phyloP scores from a whole-genome alignment of 1,284 basidiomycete species.

The Chalciporus sp. region DNA sequence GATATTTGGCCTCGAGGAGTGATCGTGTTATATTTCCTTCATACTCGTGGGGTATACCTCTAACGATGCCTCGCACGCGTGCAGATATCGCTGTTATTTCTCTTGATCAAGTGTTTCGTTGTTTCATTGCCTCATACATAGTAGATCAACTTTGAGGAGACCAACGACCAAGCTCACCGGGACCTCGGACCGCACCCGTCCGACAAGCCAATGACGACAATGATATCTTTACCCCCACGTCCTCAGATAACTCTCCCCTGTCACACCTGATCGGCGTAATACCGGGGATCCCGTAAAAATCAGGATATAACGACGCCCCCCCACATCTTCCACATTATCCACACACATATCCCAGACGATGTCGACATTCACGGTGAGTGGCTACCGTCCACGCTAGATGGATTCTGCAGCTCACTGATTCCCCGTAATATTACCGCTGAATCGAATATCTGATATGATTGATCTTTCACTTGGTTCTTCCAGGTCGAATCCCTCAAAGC shows the following conservation, averaged over 20 bases:
- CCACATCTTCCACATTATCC: background rate
- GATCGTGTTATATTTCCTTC: background rate
- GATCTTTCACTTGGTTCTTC: too few relatives aligned
- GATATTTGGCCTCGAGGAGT: slow-evolving; percentile 66
- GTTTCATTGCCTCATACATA: too few relatives aligned
- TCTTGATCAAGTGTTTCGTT: too few relatives aligned
- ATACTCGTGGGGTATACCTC: too few relatives aligned
- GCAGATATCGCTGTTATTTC: too few relatives aligned
- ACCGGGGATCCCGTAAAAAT: background rate
- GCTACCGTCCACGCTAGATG: background rate
- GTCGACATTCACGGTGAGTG: slow-evolving; percentile 10
- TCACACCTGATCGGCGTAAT: background rate
- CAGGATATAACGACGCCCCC: background rate
- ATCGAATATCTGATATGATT: too few relatives aligned
- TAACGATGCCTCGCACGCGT: too few relatives aligned
- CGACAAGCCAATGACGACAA: background rate
- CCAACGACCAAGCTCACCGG: too few relatives aligned
- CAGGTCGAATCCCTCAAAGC: slow-evolving; percentile 15
- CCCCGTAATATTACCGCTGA: background rate
- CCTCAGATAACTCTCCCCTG: background rate
- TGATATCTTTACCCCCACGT: background rate
- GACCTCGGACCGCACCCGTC: too few relatives aligned
- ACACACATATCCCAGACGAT: background rate
- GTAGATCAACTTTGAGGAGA: too few relatives aligned
- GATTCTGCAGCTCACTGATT: background rate